Conservation (phyloP, 805 yeast species). For the Saturnispora hagleri region DNA sequence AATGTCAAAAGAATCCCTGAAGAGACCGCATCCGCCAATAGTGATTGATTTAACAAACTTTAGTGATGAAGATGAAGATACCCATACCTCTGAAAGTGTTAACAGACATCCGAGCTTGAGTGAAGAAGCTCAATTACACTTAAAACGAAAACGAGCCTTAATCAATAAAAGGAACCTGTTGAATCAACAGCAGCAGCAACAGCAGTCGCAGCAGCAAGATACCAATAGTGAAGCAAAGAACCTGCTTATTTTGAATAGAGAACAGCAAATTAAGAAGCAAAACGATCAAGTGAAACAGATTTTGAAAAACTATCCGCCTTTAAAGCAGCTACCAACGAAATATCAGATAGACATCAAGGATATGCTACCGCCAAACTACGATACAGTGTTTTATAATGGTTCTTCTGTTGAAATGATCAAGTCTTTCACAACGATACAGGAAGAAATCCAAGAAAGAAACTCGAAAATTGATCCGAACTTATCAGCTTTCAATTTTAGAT, state of each 20-base stretch:
- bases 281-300: conserved; percentile 2
- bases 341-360: conserved; percentile 11
- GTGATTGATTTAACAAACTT: conserved; percentile 4
- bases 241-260: background rate
- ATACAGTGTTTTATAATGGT: background rate
- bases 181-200: background rate
- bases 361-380: background rate
- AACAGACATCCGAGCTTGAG: background rate
- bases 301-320: conserved; percentile 6
- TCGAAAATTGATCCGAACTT: background rate
- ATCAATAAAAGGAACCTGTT: background rate
- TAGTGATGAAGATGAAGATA: background rate
- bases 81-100: background rate
- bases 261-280: background rate
- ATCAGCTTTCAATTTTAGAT: conserved; percentile 4
- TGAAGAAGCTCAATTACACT: background rate
- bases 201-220: background rate
- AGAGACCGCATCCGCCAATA: background rate
- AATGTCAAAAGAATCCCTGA: background rate
- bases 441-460: conserved; percentile 7
- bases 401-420: background rate
- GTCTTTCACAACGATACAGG: conserved; percentile 1
- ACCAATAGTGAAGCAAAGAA: background rate
- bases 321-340: conserved; percentile 11
- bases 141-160: background rate